Percentiles rank a stretch among this genome's conserved stretches.
Conservation (phyloP, 2,329 filamentous ascomycete genomes). For the Arthrinium puccinioides region DNA sequence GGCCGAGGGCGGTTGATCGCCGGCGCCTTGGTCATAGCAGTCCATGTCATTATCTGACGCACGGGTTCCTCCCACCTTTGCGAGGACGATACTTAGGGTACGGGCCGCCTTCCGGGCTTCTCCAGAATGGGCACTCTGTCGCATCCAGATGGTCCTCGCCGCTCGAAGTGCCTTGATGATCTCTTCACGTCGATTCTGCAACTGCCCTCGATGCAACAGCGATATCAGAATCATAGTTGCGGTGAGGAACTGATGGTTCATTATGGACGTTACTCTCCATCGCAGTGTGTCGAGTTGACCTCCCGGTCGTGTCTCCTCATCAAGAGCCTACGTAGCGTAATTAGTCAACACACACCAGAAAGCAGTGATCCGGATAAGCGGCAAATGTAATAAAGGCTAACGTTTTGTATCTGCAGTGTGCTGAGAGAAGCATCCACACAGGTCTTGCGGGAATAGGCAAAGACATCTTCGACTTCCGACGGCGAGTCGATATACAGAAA, state of each 20-base stretch:
- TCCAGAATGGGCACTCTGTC: neutral
- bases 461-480: neutral
- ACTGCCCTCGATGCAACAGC: neutral
- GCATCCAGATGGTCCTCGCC: neutral
- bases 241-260: conserved; percentile 1
- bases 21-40: too few species aligned
- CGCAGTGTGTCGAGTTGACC: conserved; percentile 1
- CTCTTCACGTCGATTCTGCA: neutral
- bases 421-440: neutral
- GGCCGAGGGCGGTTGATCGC: too few species aligned
- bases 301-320: conserved; percentile 1
- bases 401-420: neutral
- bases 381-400: too few species aligned
- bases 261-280: neutral
- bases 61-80: neutral
- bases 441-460: neutral
- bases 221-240: neutral
- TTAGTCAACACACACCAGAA: too few species aligned
- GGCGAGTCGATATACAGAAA: conserved; percentile 1
- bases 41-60: too few species aligned
- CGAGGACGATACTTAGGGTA: neutral
- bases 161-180: neutral
- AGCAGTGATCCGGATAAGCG: too few species aligned
- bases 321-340: neutral
- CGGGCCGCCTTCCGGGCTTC: neutral